A percentile compares a stretch with the other conserved stretches of the same genome.
Conservation (phyloP, 495 filamentous ascomycete species). For the Achaetomiella virescens region DNA sequence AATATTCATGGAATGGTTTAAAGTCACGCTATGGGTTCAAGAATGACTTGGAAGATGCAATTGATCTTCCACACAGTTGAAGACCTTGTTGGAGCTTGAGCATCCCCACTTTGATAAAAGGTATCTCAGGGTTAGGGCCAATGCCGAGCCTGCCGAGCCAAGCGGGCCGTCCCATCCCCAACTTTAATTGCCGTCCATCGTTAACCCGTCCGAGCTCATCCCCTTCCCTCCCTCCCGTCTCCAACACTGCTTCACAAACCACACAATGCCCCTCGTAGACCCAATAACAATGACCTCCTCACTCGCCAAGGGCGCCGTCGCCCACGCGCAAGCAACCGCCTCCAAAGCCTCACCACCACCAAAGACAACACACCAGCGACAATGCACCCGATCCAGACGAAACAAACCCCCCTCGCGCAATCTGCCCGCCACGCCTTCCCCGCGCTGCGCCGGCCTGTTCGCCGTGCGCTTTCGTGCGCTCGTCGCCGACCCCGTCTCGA, state of each 20-base stretch:
- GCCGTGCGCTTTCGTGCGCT: constrained; percentile 57
- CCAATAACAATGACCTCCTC: constrained; percentile 28
- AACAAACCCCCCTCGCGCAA: constrained; percentile 29
- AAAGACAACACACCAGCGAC: neutral
- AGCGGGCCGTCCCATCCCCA: constrained; percentile 1
- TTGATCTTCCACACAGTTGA: too few relatives aligned
- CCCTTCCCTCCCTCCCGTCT: neutral
- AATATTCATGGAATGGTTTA: too few relatives aligned
- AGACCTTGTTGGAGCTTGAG: too few relatives aligned
- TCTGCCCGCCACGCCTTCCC: constrained; percentile 36
- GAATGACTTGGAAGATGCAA: too few relatives aligned
- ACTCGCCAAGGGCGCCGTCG: constrained; percentile 15
- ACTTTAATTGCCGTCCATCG: constrained; percentile 1
- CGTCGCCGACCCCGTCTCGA: constrained; percentile 62
- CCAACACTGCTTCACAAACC: neutral
- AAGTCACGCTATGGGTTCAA: neutral
- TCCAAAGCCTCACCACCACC: neutral
- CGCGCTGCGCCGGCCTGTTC: constrained; percentile 52
- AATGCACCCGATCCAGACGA: constrained; percentile 30
- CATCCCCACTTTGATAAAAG: too few relatives aligned
- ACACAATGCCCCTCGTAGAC: constrained; percentile 30
- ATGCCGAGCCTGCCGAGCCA: constrained; percentile 2
- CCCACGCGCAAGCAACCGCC: constrained; percentile 1
- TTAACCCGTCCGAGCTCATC: neutral
- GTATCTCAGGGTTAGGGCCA: constrained; percentile 24